Evolutionary conservation across 257 asterid genomes (phyloP).

Genomic region (Solanum ossicruentum): DNA sequence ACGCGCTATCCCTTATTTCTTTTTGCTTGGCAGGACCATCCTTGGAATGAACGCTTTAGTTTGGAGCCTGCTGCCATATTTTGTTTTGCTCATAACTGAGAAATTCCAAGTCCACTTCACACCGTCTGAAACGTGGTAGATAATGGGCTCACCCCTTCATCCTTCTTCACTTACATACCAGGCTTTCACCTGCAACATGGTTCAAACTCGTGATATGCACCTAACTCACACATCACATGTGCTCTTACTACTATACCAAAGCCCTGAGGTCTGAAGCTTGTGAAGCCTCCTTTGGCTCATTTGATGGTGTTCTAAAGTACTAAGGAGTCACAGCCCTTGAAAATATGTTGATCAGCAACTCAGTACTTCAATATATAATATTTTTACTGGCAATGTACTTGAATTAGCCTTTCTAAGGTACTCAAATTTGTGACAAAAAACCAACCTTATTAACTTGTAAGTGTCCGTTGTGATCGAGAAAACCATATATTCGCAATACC

Average conservation of each 20-base stretch:
- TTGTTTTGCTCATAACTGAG: background rate
- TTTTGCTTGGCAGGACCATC: background rate
- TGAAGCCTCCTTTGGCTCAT: no score
- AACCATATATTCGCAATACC: background rate
- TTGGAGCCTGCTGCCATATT: background rate
- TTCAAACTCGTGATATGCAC: background rate
- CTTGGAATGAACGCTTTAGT: background rate
- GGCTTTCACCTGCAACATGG: background rate
- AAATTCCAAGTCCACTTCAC: background rate
- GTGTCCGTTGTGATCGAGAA: background rate
- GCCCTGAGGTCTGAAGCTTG: background rate
- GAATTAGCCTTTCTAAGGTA: background rate
- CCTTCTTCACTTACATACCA: background rate
- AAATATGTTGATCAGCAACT: background rate
- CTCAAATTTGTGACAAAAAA: background rate
- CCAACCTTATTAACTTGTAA: background rate
- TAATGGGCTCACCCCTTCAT: background rate
- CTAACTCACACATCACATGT: background rate
- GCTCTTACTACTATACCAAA: background rate
- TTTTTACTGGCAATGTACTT: background rate
- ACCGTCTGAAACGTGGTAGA: background rate
- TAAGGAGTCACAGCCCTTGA: background rate
- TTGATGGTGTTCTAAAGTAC: background rate
- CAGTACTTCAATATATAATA: background rate
- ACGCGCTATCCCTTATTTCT: background rate